A percentile compares a stretch with the other conserved stretches of the same genome.
These are phyloP conservation scores for Karstenula rhodostoma DNA, from an alignment of 2,329 filamentous ascomycete genomes.

Conservation along the genomic window DNA sequence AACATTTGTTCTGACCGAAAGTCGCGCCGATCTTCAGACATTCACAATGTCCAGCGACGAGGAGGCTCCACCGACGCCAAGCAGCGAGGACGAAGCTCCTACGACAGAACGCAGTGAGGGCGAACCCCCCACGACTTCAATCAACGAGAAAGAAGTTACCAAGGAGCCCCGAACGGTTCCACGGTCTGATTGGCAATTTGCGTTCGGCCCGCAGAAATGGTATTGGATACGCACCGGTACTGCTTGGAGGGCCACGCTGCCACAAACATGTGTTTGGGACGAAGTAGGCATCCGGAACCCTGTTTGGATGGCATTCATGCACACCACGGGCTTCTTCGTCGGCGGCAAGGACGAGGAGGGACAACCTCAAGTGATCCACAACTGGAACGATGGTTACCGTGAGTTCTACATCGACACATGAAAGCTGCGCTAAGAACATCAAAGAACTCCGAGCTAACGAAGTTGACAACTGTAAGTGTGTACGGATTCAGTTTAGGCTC, in stretches of 20 bases:
- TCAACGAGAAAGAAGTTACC: background rate
- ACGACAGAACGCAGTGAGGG: background rate
- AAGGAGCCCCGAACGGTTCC: background rate
- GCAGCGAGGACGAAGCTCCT: background rate
- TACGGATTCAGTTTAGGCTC: background rate
- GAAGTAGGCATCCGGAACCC: background rate
- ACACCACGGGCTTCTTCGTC: conserved; percentile 8
- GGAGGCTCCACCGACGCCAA: background rate
- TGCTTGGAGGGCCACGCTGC: background rate
- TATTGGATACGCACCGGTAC: background rate
- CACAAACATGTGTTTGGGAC: background rate
- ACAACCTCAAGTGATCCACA: background rate
- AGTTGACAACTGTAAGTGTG: conserved; percentile 14
- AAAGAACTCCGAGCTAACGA: conserved; percentile 9
- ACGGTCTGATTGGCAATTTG: background rate
- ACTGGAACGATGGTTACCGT: conserved; percentile 8
- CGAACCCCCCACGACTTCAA: background rate
- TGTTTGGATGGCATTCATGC: conserved; percentile 8
- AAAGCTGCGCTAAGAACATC: background rate
- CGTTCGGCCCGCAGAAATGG: conserved; percentile 1
- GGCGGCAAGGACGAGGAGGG: conserved; percentile 1
- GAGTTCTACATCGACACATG: background rate
- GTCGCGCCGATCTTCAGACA: background rate
- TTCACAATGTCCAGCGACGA: background rate
- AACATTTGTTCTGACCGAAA: background rate